phyloP scores from a whole-genome alignment of 2,329 filamentous ascomycete genomes.

The Fusarium sp. region DNA sequence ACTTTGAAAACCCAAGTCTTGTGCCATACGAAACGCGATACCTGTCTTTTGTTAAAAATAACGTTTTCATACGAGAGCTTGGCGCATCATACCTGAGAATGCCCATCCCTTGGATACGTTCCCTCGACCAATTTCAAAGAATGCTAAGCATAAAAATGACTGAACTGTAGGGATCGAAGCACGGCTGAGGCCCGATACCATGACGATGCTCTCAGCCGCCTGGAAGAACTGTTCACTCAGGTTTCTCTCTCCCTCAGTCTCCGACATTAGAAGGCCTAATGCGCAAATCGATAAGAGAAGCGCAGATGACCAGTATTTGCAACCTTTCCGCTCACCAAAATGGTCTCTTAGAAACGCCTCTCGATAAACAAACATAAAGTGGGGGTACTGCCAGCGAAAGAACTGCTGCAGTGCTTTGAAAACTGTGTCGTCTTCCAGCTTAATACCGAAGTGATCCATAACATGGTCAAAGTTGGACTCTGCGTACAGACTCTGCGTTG shows the following conservation, averaged over 20 bases:
- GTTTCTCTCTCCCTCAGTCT: background rate
- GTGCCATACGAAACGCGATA: conserved; percentile 2
- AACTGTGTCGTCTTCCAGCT: background rate
- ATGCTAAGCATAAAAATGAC: background rate
- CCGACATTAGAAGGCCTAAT: background rate
- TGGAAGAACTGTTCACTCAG: background rate
- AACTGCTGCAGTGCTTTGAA: conserved; percentile 1
- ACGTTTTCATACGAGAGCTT: accelerated
- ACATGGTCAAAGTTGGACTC: conserved; percentile 4
- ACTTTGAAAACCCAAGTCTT: background rate
- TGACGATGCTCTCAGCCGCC: background rate
- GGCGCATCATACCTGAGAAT: background rate
- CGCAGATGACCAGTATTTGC: conserved; percentile 5
- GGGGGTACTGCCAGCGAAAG: conserved; percentile 9
- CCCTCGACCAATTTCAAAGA: background rate
- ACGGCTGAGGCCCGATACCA: background rate
- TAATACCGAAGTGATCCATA: conserved; percentile 1
- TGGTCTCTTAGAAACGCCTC: conserved; percentile 6
- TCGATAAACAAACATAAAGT: conserved; percentile 2
- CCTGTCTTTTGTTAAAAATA: background rate
- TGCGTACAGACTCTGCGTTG: background rate
- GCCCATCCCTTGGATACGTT: background rate
- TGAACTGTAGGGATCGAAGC: background rate
- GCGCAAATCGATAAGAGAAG: background rate
- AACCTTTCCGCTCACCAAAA: background rate